Conservation (phyloP, 2,329 filamentous ascomycete genomes). For the Bipolaris oryzae region DNA sequence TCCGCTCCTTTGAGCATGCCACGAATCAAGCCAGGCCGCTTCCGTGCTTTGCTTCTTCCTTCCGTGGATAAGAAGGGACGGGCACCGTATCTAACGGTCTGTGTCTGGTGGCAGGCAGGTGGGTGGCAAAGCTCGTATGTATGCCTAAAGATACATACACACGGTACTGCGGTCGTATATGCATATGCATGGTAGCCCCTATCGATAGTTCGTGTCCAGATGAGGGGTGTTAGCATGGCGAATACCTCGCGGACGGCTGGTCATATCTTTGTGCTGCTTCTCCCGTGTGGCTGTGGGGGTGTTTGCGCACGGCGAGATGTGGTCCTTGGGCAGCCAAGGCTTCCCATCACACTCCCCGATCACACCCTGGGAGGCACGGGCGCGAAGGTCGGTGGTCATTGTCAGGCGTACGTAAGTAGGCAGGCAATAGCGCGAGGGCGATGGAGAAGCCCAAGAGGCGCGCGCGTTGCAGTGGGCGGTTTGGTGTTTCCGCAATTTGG, state of each 20-base stretch:
- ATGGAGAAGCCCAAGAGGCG: conserved; percentile 21
- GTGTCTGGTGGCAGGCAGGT: conserved; percentile 6
- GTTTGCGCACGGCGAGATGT: conserved; percentile 21
- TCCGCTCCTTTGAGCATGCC: conserved; percentile 23
- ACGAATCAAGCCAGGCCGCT: conserved; percentile 33
- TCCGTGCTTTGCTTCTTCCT: conserved; percentile 13
- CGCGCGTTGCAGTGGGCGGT: conserved; percentile 27
- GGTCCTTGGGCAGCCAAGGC: conserved; percentile 10
- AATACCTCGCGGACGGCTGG: conserved; percentile 13
- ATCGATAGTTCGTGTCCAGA: conserved; percentile 10
- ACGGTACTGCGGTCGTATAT: conserved; percentile 10
- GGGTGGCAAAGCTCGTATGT: not conserved
- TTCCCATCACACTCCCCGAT: conserved; percentile 24
- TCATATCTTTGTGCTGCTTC: conserved; percentile 15
- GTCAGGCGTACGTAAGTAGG: conserved; percentile 1
- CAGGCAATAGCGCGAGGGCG: conserved; percentile 15
- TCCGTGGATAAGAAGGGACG: conserved; percentile 11
- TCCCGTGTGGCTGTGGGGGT: conserved; percentile 2
- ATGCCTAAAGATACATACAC: conserved; percentile 10
- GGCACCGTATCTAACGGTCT: conserved; percentile 9
- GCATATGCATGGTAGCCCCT: conserved; percentile 13
- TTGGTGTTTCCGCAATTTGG: conserved; percentile 6
- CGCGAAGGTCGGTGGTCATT: conserved; percentile 21
- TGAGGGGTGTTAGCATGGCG: not conserved
- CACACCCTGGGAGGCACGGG: conserved; percentile 14